A percentile compares a stretch with the other conserved stretches of the same genome.
phyloP scores from a whole-genome alignment of 345 rosid species.

The Citrus sinensis region DVS_A1.0 CM039167.1:6080501-6081000 shows the following conservation, averaged over 20 bases:
- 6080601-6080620: background rate
- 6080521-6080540: background rate
- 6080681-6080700: slow-evolving; percentile 34
- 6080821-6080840: slow-evolving; percentile 14
- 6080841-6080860: background rate
- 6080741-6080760: background rate
- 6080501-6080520: background rate
- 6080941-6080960: background rate
- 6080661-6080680: slow-evolving; percentile 19
- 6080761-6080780: slow-evolving; percentile 10
- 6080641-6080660: slow-evolving; percentile 37
- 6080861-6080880: background rate
- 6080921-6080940: background rate
- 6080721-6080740: slow-evolving; percentile 4
- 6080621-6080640: slow-evolving; percentile 23
- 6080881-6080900: background rate
- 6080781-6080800: slow-evolving; percentile 47
- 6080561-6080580: background rate
- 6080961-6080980: background rate
- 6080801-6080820: slow-evolving; percentile 32
- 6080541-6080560: background rate
- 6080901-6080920: background rate
- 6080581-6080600: background rate
- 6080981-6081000: slow-evolving; percentile 5
- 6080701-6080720: slow-evolving; percentile 30